Evolutionary conservation across 768 basidiomycete species (phyloP), one percentile per base, ranked within the genome.

Genomic region (Exsudoporus frostii): DNA sequence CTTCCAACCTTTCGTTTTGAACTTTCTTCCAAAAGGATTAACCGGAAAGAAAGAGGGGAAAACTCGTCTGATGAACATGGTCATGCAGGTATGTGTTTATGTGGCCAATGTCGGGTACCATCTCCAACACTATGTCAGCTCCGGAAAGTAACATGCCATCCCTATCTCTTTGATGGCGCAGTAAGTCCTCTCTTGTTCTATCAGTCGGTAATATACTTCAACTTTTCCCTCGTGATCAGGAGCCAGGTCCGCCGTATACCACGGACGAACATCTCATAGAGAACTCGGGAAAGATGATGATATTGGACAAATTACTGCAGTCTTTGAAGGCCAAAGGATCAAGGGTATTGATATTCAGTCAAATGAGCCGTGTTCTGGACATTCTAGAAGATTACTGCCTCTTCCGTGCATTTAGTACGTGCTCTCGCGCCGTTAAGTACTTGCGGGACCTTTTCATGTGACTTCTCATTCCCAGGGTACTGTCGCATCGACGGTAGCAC

Each of bases 31-130:
- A 10, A 22, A 55, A 91, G 90, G 92, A 37, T 75, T 94, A 30
- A 91, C 92, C 2, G 93, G 95, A 8, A 98, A 97, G 80, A 98
- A 98, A 68, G 97, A 99, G 69, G 96, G 96, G 50, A 99, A 98
- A 75, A 98, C 95, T 5, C 77, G 96, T 32, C 71, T 98, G 46
- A 92, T 98, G 86, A 99, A 98, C 68, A 94, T 99, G 79, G 97
- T 98, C 55, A 98, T 98, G 97, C 97, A 99, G 79, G 82, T 91
- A 19, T n/a, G 74, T 41, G 9, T 38, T 29, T n/a, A n/a, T n/a
- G 13, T 10, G 40, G 27, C 3, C 2, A 17, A 27, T 47, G 22
- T 10, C 25, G 9, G 13, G 14, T 14, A 17, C 33, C 19, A 38
- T 15, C 10, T 56, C 48, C 50, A 30, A 62, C 7, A 47, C 36